Conservation (phyloP, 495 filamentous ascomycete genomes). For the Aspergillus cavernicola region DNA sequence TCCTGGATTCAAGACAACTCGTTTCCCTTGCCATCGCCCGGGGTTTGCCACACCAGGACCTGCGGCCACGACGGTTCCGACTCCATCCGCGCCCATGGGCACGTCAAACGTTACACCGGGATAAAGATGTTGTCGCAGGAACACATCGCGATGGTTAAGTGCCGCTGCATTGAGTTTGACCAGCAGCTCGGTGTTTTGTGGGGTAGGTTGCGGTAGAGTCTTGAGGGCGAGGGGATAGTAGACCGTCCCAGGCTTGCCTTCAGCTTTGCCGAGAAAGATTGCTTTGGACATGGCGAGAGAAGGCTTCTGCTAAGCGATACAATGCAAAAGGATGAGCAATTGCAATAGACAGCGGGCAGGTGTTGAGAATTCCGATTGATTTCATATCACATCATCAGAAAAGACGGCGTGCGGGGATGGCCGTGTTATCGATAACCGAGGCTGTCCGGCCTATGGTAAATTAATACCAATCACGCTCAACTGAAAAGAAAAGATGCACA, state of each 20-base stretch:
- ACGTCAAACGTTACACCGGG: constrained; percentile 71
- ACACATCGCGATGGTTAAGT: constrained; percentile 89
- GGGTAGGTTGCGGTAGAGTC: constrained; percentile 54
- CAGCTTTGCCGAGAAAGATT: constrained; percentile 45
- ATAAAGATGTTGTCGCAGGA: constrained; percentile 89
- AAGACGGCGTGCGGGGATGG: constrained; percentile 19
- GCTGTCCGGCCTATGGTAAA: neutral
- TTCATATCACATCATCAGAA: constrained; percentile 1
- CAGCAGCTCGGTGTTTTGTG: constrained; percentile 61
- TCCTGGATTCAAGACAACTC: constrained; percentile 70
- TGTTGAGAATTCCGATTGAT: neutral
- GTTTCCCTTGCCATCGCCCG: constrained; percentile 55
- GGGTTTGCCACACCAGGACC: constrained; percentile 49
- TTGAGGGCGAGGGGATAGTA: constrained; percentile 66
- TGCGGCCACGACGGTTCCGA: constrained; percentile 62
- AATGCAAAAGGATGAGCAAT: neutral
- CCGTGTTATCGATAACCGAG: constrained; percentile 27
- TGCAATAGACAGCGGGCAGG: neutral
- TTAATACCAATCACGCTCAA: neutral
- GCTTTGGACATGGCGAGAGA: constrained; percentile 52
- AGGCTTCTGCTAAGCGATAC: too few relatives aligned
- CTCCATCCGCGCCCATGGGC: constrained; percentile 77
- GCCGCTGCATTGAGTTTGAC: constrained; percentile 69
- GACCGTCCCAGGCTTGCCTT: constrained; percentile 67
- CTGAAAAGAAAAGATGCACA: neutral